phyloP scores from a whole-genome alignment of 371 early-diverging fungal genomes.

The Mucor mucedo region DNA sequence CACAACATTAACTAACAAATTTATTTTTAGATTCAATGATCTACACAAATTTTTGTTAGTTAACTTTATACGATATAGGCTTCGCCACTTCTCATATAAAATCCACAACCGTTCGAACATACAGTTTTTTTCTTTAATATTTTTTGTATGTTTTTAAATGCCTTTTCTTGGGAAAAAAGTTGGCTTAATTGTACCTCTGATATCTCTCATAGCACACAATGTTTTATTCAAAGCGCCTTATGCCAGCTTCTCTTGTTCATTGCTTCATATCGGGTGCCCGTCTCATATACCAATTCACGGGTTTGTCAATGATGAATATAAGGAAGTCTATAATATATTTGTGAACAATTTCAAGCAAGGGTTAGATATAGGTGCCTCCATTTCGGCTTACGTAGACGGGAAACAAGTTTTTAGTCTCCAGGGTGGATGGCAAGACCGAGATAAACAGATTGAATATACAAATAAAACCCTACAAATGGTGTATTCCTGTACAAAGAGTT shows the following conservation, averaged over 20 bases:
- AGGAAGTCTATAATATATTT: constrained; percentile 36
- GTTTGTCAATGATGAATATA: constrained; percentile 39
- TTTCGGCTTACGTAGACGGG: constrained; percentile 62
- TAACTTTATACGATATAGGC: too few relatives aligned
- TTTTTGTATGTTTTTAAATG: neutral
- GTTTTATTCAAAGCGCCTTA: neutral
- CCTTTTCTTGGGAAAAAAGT: neutral
- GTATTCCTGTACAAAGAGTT: constrained; percentile 67
- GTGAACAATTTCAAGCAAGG: constrained; percentile 35
- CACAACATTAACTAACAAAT: too few relatives aligned
- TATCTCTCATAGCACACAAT: constrained; percentile 3
- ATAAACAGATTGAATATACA: constrained; percentile 46
- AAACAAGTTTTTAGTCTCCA: constrained; percentile 63
- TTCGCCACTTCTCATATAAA: too few relatives aligned
- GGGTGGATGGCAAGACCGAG: constrained; percentile 67
- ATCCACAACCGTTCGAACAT: too few relatives aligned
- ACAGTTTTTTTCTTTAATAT: too few relatives aligned
- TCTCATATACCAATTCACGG: constrained; percentile 18
- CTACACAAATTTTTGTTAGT: too few relatives aligned
- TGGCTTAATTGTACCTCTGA: neutral
- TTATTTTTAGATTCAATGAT: too few relatives aligned
- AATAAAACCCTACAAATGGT: constrained; percentile 67
- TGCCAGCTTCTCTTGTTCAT: neutral
- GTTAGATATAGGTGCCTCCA: constrained; percentile 58
- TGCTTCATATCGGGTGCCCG: constrained; percentile 10